Conservation (phyloP, 1,284 basidiomycete species). For the Moesziomyces parantarcticus region DNA sequence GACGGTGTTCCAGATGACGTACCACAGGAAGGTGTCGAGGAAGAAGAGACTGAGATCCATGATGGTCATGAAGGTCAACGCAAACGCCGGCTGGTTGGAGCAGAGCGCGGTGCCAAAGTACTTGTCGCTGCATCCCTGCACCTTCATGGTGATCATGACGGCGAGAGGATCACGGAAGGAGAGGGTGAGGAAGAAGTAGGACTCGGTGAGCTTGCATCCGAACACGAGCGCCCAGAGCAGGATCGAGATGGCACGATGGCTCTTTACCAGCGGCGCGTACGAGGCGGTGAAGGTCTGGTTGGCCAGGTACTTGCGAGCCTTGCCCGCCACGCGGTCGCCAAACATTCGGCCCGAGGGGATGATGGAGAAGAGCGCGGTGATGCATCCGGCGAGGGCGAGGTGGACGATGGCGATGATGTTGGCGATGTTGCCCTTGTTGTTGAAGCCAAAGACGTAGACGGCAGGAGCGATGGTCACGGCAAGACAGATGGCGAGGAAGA, state of each 20-base stretch:
- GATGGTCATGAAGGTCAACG: constrained; percentile 65
- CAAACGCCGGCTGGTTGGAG: constrained; percentile 65
- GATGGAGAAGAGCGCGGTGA: constrained; percentile 65
- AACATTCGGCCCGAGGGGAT: constrained; percentile 66
- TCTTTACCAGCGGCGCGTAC: constrained; percentile 59
- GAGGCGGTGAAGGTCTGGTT: constrained; percentile 68
- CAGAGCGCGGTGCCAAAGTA: constrained; percentile 66
- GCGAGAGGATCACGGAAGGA: constrained; percentile 67
- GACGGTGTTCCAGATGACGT: constrained; percentile 68
- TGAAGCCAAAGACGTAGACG: constrained; percentile 66
- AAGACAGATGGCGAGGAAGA: constrained; percentile 65
- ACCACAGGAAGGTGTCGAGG: constrained; percentile 68
- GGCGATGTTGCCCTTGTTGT: constrained; percentile 51
- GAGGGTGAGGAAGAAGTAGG: constrained; percentile 68
- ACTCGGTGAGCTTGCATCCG: constrained; percentile 68
- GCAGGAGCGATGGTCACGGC: constrained; percentile 64
- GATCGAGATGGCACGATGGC: constrained; percentile 61
- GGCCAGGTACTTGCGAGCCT: constrained; percentile 67
- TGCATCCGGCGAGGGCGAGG: constrained; percentile 58
- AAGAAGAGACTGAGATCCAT: constrained; percentile 68
- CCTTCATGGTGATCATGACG: constrained; percentile 66
- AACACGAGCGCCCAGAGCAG: constrained; percentile 66
- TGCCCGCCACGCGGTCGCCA: constrained; percentile 66
- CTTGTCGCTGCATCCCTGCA: constrained; percentile 64
- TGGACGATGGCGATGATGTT: constrained; percentile 61